These are phyloP conservation scores for Teratosphaeria zuluensis DNA, from an alignment of 2,329 filamentous ascomycete genomes.

Conservation along the genomic window DNA sequence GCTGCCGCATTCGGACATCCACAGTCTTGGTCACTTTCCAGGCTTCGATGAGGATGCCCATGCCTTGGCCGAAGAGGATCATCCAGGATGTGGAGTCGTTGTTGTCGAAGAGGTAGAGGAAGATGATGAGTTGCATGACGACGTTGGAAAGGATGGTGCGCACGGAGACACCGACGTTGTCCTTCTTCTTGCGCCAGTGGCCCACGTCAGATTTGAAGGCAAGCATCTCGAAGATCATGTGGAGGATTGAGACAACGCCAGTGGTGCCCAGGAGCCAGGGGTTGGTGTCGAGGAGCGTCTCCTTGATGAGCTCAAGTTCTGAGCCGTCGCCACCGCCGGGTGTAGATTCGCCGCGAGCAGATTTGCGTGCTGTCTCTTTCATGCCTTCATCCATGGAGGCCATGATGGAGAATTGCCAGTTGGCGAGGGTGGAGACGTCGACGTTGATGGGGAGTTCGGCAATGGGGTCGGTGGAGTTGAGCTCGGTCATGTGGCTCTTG, in stretches of 20 bases:
- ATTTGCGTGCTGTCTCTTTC: constrained; percentile 70
- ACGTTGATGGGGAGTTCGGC: constrained; percentile 72
- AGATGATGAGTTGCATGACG: constrained; percentile 93
- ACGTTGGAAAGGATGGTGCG: constrained; percentile 94
- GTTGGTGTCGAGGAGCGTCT: constrained; percentile 88
- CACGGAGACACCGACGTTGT: constrained; percentile 92
- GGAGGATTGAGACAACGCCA: constrained; percentile 71
- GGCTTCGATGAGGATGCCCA: constrained; percentile 66
- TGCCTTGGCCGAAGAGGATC: constrained; percentile 87
- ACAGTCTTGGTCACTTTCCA: constrained; percentile 98
- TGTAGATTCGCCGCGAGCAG: constrained; percentile 60
- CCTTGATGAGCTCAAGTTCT: constrained; percentile 96
- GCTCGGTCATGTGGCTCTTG: constrained; percentile 75
- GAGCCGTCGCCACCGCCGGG: constrained; percentile 71
- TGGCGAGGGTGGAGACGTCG: constrained; percentile 65
- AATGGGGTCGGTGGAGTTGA: constrained; percentile 91
- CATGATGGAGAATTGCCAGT: constrained; percentile 86
- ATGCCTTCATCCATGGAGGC: constrained; percentile 78
- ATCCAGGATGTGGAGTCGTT: constrained; percentile 98
- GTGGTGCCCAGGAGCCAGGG: constrained; percentile 82
- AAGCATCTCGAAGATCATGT: constrained; percentile 90
- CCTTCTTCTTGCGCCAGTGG: constrained; percentile 99
- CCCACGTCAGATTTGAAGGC: constrained; percentile 96
- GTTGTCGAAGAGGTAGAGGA: constrained; percentile 94
- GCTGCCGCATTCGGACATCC: constrained; percentile 68